These are phyloP conservation scores for Cyclotella atomus DNA, from an alignment of 108 stramenopile species.

Conservation along the genomic window DNA sequence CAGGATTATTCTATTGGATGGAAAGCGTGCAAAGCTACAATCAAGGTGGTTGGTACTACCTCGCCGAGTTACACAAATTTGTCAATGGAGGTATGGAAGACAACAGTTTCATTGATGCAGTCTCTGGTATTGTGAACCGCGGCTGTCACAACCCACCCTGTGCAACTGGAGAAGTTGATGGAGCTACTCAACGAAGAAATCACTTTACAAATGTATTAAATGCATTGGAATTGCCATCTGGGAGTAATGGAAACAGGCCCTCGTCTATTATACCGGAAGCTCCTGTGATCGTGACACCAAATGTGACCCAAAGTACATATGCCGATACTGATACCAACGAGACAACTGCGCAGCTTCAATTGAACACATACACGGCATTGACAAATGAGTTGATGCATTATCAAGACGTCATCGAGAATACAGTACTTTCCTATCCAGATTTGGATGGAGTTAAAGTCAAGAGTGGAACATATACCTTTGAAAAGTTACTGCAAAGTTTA, in stretches of 20 bases:
- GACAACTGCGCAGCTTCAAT: no score
- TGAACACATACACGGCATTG: not conserved
- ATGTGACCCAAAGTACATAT: not conserved
- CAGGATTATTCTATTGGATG: slow-evolving; percentile 53
- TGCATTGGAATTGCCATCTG: slow-evolving; percentile 21
- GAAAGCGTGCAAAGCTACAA: slow-evolving; percentile 47
- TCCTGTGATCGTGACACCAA: not conserved
- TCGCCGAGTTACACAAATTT: slow-evolving; percentile 44
- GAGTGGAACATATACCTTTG: slow-evolving; percentile 17
- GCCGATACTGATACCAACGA: no score
- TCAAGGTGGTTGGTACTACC: slow-evolving; percentile 46
- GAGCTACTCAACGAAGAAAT: slow-evolving; percentile 8
- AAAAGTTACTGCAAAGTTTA: slow-evolving; percentile 9
- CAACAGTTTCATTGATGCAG: slow-evolving; percentile 41
- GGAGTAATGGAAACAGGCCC: not conserved
- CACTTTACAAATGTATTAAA: slow-evolving; percentile 17
- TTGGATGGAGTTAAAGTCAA: not conserved
- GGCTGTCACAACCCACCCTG: slow-evolving; percentile 49
- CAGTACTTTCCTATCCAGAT: slow-evolving; percentile 6
- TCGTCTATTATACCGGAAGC: slow-evolving; percentile 2
- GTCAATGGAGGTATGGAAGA: slow-evolving; percentile 42
- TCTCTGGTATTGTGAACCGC: slow-evolving; percentile 45
- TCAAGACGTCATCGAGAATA: not conserved
- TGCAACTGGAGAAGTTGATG: slow-evolving; percentile 31
- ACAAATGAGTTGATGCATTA: not conserved